Conservation (phyloP, 208 protist genomes). For the Trichomonas gallinae region DNA sequence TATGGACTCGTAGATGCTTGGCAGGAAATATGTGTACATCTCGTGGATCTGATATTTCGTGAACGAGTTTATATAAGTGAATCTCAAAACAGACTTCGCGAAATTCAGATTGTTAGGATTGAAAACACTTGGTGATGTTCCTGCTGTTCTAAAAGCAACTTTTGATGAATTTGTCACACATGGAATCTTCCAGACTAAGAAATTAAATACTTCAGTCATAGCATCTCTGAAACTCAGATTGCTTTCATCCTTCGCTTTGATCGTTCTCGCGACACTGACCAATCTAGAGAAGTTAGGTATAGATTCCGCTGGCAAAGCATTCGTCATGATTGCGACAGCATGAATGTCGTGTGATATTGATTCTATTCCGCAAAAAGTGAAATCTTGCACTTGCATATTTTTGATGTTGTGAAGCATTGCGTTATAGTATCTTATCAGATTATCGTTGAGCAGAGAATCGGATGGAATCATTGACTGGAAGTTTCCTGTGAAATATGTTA, state of each 20-base stretch:
- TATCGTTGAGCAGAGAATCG: neutral
- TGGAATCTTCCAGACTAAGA: neutral
- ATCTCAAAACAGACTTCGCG: neutral
- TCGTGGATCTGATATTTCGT: neutral
- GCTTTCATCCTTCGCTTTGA: neutral
- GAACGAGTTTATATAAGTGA: neutral
- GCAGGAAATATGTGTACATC: neutral
- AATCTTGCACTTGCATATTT: neutral
- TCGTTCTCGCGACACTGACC: neutral
- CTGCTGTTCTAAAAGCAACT: neutral
- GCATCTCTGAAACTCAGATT: neutral
- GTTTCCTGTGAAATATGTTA: neutral
- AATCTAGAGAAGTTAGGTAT: neutral
- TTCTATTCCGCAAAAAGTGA: neutral
- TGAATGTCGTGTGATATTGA: neutral
- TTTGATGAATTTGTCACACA: neutral
- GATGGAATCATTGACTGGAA: neutral
- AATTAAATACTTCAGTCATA: neutral
- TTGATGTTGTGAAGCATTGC: neutral
- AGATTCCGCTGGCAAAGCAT: neutral
- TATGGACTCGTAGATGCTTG: neutral
- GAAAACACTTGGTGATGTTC: neutral
- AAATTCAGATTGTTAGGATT: neutral
- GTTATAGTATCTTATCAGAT: neutral
- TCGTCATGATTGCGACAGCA: neutral